Base-by-base conservation (phyloP, 345 rosid species). In the Hypericum androsaemum region DNA sequence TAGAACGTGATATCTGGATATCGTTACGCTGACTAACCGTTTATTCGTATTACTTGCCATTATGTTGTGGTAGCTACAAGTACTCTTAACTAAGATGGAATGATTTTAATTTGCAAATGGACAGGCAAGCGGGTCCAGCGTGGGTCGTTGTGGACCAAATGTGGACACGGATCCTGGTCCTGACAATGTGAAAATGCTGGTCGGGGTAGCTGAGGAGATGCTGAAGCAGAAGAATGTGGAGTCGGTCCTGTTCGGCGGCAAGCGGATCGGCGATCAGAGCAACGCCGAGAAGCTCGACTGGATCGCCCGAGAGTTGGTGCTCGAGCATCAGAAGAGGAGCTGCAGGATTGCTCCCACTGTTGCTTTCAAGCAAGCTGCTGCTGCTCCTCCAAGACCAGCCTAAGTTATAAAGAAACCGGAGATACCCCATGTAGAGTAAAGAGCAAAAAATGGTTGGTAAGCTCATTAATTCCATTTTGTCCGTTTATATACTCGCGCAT, bases 301-400 rank as follows among this genome's bases (percentile, higher is more conserved):
- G 94, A 70, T 90, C 43, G 96, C 96, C 0, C 75, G 76, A 13
- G 95, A 87, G 59, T 89, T 90, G 48, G 89, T 90, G 47, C 73
- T 76, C 16, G 98, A 90, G 66, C 96, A 90, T 73, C 86, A 81
- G 77, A 82, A 86, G 80, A 79, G 98, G 77, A 84, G 86, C 64
- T 71, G 79, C 68, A 71, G 98, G 62, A 87, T 90, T 8, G 89
- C 96, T 67, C 98, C 98, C 72, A 90, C 98, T 64, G 96, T 90
- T 47, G 96, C 88, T 39, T 83, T 90, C 81, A 90, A 90, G 77
- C 94, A 87, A 74, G 77, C 83, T 37, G 66, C 83, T 37, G 66
- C 73, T 42, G 71, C 42, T 39, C 77, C 47, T 60, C 58, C 52
- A 74, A 80, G 66, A 61, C 41, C 52, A 7, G 0, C 39, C 52